phyloP scores from a whole-genome alignment of 2,329 filamentous ascomycete genomes.

The Cytospora piceae region DNA sequence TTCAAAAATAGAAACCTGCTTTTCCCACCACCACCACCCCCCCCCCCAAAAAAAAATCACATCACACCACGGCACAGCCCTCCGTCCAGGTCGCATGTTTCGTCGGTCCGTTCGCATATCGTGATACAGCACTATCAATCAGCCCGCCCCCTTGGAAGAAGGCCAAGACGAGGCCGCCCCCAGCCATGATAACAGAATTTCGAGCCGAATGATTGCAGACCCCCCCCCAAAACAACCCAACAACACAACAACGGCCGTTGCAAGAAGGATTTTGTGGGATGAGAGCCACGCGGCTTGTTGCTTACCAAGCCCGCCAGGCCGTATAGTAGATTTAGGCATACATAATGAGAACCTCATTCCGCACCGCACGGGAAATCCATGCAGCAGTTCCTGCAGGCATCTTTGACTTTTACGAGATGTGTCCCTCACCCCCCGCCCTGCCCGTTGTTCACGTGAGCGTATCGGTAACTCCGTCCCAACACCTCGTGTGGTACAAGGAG shows the following conservation, averaged over 20 bases:
- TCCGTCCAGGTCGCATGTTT: not conserved
- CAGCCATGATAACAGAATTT: not conserved
- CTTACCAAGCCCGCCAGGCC: not conserved
- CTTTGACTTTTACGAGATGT: not conserved
- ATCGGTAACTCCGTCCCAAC: not conserved
- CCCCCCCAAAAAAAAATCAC: not conserved
- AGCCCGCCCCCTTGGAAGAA: no score
- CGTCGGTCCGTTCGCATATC: not conserved
- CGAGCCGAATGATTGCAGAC: not conserved
- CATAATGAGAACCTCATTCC: not conserved
- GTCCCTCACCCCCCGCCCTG: not conserved
- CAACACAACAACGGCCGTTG: not conserved
- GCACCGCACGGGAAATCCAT: not conserved
- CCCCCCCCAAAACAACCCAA: not conserved
- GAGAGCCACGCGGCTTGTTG: slow-evolving; percentile 3
- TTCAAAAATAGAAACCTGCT: slow-evolving; percentile 21
- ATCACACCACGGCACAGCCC: slow-evolving; percentile 17
- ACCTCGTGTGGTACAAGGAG: not conserved
- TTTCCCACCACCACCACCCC: not conserved
- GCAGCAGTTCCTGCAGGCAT: not conserved
- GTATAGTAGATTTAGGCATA: not conserved
- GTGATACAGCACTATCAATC: not conserved
- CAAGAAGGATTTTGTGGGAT: not conserved
- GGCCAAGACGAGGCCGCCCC: no score
- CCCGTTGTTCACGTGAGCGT: not conserved